Base-by-base conservation (phyloP, 2,329 filamentous ascomycete genomes). In the Metarhizium anisopliae region DNA sequence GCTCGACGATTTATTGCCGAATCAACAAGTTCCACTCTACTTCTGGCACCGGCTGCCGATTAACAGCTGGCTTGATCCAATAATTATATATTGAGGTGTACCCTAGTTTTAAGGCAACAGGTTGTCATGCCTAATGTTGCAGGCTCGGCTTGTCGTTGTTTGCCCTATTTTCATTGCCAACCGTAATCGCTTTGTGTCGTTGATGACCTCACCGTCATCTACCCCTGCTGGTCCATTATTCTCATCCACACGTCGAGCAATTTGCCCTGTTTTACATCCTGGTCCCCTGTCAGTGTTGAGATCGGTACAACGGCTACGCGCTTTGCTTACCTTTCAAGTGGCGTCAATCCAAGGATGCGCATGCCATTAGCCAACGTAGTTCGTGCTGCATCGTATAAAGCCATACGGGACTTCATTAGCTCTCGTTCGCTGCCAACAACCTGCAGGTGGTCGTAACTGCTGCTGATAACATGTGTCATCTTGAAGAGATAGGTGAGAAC, bases 321-420 rank as follows among this genome's bases (percentile, higher is more conserved):
- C 50, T 38, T 40, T 7, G 63, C 64, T 47, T 66, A 71, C 69
- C 71, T 67, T 59, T 93, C 85, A 51, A 95, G 86, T 10, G 90
- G 90, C 54, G 77, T 84, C 68, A 95, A 74, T 2, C 90, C 90
- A 61, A 95, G 75, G 63, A 95, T 70, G 59, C 80, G 80, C 90
- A 95, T 95, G 59, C 89, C 90, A 70, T 94, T 95, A 64, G 80
- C 80, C 60, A 95, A 75, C 40, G 93, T 89, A 58, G 85, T 84
- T 65, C 87, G 81, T 6, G 89, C 86, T 2, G 86, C 78, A 62
- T 87, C 84, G 68, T 95, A 95, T 62, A 95, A 73, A 7, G 60
- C 60, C 59, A 61, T 61, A 13, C 60, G 60, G 20, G 71, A 70
- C 65, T 72, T 73, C 77, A 87, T 85, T 55, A 91, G 72, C 67